Evolutionary conservation across 257 asterid species (phyloP).

Genomic region (Fraxinus anomala): DNA sequence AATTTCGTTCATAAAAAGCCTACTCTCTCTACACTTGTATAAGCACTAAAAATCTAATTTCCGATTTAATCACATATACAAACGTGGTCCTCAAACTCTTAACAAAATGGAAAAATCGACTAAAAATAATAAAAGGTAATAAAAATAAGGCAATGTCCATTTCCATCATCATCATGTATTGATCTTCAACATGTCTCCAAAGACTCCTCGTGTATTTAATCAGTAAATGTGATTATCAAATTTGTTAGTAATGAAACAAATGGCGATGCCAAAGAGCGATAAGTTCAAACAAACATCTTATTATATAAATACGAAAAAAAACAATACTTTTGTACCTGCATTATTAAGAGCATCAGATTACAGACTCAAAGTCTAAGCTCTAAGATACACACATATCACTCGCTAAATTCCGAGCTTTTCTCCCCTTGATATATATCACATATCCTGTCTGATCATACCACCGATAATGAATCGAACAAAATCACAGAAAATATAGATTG

Average conservation of each 20-base stretch:
- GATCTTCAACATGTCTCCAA: conserved; percentile 27
- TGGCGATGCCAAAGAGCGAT: too few species aligned
- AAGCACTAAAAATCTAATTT: too few species aligned
- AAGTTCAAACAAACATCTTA: too few species aligned
- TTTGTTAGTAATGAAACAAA: too few species aligned
- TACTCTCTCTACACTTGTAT: too few species aligned
- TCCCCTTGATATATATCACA: conserved; percentile 19
- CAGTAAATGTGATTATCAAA: neutral
- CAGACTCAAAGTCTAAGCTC: conserved; percentile 3
- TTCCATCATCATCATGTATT: neutral
- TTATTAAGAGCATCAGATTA: neutral
- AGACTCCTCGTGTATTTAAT: conserved; percentile 19
- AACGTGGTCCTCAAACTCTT: too few species aligned
- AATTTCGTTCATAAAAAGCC: too few species aligned
- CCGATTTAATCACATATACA: too few species aligned
- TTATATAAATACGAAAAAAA: neutral
- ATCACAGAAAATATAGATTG: conserved; percentile 25
- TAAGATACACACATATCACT: conserved; percentile 24
- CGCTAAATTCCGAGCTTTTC: conserved; percentile 26
- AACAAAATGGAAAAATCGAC: too few species aligned
- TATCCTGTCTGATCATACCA: conserved; percentile 30
- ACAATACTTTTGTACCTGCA: conserved; percentile 15
- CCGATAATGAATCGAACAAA: conserved; percentile 26
- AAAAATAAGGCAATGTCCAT: too few species aligned
- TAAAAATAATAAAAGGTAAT: neutral